Percentiles rank a stretch among this genome's conserved stretches.
These are phyloP conservation scores for Trametes cubensis DNA, from an alignment of 768 basidiomycete species.

Conservation along the genomic window DNA sequence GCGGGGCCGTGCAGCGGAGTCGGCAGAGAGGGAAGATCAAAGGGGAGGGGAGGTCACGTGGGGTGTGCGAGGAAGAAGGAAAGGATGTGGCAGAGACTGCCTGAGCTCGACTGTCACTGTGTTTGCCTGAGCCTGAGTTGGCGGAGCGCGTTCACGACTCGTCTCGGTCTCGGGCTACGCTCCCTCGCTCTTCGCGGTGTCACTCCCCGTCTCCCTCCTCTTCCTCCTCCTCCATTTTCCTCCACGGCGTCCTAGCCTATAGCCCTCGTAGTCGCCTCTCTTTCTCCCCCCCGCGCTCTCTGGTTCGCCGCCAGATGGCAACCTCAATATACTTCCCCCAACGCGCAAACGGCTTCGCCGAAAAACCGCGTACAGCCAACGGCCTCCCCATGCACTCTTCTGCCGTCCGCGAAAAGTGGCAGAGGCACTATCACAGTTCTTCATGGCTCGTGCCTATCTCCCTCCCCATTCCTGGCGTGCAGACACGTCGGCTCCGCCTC, in stretches of 20 bases:
- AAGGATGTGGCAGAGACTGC: background rate
- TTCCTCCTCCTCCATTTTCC: slow-evolving; percentile 1
- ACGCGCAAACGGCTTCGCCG: slow-evolving; percentile 48
- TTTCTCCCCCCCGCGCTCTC: slow-evolving; percentile 25
- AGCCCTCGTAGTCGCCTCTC: slow-evolving; percentile 26
- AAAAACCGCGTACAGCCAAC: slow-evolving; percentile 46
- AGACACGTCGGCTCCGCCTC: slow-evolving; percentile 56
- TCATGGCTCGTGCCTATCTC: slow-evolving; percentile 65
- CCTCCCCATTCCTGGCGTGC: slow-evolving; percentile 62
- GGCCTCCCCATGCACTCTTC: slow-evolving; percentile 54
- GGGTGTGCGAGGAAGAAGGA: background rate
- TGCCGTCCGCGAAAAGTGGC: slow-evolving; percentile 68
- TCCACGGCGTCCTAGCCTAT: slow-evolving; percentile 23
- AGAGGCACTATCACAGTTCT: slow-evolving; percentile 44
- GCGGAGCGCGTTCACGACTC: slow-evolving; percentile 17
- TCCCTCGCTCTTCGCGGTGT: slow-evolving; percentile 7
- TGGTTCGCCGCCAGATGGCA: slow-evolving; percentile 39
- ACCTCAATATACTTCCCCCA: slow-evolving; percentile 52
- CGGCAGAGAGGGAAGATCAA: background rate
- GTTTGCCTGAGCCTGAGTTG: slow-evolving; percentile 4
- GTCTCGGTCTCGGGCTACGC: background rate
- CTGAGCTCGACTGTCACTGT: too few species aligned
- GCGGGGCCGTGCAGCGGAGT: background rate
- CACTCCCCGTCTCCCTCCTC: slow-evolving; percentile 1
- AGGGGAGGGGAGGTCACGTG: slow-evolving; percentile 20